Evolutionary conservation across 2,329 filamentous ascomycete genomes (phyloP), one percentile per base, ranked within the genome.

Genomic region (Apiospora marii): DNA sequence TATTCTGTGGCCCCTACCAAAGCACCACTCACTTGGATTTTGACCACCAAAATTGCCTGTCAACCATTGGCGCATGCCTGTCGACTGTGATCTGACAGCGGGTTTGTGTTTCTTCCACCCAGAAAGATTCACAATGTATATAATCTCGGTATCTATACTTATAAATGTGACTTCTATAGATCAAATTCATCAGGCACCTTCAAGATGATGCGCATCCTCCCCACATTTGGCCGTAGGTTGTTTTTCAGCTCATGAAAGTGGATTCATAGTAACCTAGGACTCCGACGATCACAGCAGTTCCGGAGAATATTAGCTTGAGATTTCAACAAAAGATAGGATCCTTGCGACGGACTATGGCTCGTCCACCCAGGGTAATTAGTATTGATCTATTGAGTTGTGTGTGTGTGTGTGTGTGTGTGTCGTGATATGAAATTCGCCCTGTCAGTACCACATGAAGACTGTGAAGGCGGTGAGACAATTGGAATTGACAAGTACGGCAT

Each of bases 181-280:
- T 19, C 19, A n/a, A n/a, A 64, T 37, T 37, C 46, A 41, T 64
- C 34, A 34, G 19, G 58, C 58, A 64, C 34, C 19, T n/a, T n/a
- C 46, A n/a, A 64, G 12, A 41, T 30, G 27, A 37, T 61, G 30
- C 53, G 34, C 27, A 61, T 61, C 53, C 53, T 61, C 53, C 27
- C 53, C 53, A 61, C 53, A 61, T 61, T 34, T 34, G 53, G 53
- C 53, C 53, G 53, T 37, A 37, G 30, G 30, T 61, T 22, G 53
- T 22, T 37, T 61, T 37, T 61, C 53, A 61, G 53, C 53, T 61
- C 53, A 10, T n/a, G 30, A 19, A 22, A 37, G 53, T 61, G 53
- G 53, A 19, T 64, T 64, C 58, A 10, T 4, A 27, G 34, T 19
- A 24, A 64, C 34, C 58, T 41, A 64, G 58, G 58, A 64, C 34